phyloP scores from a whole-genome alignment of 2,329 filamentous ascomycete species.

The Aspergillus quadricinctus region DNA sequence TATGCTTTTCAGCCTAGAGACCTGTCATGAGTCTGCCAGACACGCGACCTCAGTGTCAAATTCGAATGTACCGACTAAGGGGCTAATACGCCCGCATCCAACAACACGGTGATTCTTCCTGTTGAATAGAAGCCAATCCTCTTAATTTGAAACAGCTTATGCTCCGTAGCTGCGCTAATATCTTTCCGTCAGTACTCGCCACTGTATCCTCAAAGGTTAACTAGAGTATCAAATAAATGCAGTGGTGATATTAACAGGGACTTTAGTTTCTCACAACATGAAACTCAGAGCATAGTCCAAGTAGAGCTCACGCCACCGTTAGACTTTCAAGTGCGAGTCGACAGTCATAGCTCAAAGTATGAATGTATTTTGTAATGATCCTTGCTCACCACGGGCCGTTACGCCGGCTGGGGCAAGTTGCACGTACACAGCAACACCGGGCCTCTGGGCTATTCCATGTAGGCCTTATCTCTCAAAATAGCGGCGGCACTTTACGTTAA shows the following conservation, averaged over 20 bases:
- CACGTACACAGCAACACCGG: not conserved
- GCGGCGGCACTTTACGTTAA: not conserved
- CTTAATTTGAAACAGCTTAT: not conserved
- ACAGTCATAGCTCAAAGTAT: not conserved
- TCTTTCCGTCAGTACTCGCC: not conserved
- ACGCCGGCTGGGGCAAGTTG: not conserved
- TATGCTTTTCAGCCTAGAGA: too few relatives aligned
- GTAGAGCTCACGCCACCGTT: not conserved
- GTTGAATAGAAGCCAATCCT: not conserved
- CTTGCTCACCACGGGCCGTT: not conserved
- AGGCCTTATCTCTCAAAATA: not conserved
- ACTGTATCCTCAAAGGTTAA: not conserved
- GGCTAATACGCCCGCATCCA: not conserved
- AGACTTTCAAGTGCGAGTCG: not conserved
- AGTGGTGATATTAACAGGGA: not conserved
- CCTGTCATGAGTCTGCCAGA: too few relatives aligned
- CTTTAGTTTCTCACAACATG: not conserved
- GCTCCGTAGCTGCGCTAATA: not conserved
- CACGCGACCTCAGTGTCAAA: not conserved
- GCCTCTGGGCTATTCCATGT: not conserved
- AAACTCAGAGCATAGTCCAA: not conserved
- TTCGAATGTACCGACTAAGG: too few relatives aligned
- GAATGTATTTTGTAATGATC: not conserved
- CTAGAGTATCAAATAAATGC: not conserved
- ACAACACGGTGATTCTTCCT: not conserved